A percentile compares a stretch with the other conserved stretches of the same genome.
phyloP scores from a whole-genome alignment of 345 rosid species.

The Rhizophora mangle region DNA sequence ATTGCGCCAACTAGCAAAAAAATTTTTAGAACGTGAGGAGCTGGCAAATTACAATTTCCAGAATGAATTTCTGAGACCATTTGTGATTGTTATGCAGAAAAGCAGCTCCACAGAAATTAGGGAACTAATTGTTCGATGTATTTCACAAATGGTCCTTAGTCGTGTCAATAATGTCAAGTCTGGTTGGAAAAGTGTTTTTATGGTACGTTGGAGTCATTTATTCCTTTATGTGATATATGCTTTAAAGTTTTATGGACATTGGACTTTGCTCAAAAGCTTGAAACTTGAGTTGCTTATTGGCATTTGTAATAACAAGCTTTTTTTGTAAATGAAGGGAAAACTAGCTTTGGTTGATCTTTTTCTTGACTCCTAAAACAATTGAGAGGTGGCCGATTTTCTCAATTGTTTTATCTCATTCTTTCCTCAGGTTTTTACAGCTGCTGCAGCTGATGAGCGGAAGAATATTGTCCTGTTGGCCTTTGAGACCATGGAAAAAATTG shows the following conservation, averaged over 20 bases:
- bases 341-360: neutral
- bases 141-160: constrained; percentile 96
- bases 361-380: neutral
- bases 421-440: constrained; percentile 71
- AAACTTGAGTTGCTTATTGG: constrained; percentile 8
- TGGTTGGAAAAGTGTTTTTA: constrained; percentile 98
- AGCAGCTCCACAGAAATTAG: constrained; percentile 79
- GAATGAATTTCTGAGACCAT: constrained; percentile 92
- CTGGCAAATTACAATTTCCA: constrained; percentile 95
- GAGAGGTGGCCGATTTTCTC: neutral
- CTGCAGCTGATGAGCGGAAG: constrained; percentile 88
- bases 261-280: neutral
- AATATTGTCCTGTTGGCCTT: constrained; percentile 83
- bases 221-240: constrained; percentile 6
- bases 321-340: neutral
- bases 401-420: constrained; percentile 11
- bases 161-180: constrained; percentile 91
- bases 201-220: constrained; percentile 43
- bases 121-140: constrained; percentile 86
- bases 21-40: constrained; percentile 94
- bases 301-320: neutral
- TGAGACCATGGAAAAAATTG: constrained; percentile 93
- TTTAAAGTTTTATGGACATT: neutral
- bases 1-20: constrained; percentile 92
- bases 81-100: constrained; percentile 92